Conservation (phyloP, 768 basidiomycete species). For the Panus rudis region DNA sequence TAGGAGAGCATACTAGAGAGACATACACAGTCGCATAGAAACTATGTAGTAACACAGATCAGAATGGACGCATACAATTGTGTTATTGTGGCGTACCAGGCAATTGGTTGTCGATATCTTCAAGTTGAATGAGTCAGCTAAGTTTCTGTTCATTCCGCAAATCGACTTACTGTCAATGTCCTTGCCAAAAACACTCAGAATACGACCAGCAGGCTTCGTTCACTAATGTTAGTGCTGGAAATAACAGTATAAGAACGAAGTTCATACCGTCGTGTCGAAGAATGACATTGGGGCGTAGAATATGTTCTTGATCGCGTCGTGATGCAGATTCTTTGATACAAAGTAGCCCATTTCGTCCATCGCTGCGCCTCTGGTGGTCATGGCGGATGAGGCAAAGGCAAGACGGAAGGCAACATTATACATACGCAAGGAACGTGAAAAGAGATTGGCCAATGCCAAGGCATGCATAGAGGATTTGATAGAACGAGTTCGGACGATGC, state of each 20-base stretch:
- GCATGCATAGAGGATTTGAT: conserved; percentile 57
- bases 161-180: conserved; percentile 49
- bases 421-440: conserved; percentile 51
- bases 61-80: not conserved
- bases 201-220: conserved; percentile 48
- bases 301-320: conserved; percentile 45
- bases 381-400: not conserved
- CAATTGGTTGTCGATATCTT: conserved; percentile 56
- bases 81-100: conserved; percentile 31
- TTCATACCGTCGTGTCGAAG: conserved; percentile 61
- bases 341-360: conserved; percentile 52
- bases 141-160: not conserved
- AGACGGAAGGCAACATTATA: not conserved
- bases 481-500: conserved; percentile 45
- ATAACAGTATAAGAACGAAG: not conserved
- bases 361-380: conserved; percentile 35
- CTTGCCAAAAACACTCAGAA: conserved; percentile 57
- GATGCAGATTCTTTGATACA: conserved; percentile 59
- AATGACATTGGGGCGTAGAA: conserved; percentile 72
- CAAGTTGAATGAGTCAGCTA: not conserved
- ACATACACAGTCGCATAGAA: conserved; percentile 51
- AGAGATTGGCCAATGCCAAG: conserved; percentile 52
- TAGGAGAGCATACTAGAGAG: not conserved
- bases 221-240: not conserved
- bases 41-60: conserved; percentile 25